Evolutionary conservation across 2,329 filamentous ascomycete species (phyloP), one percentile per base, ranked within the genome.

Genomic region (Pleomassaria siparia): DNA sequence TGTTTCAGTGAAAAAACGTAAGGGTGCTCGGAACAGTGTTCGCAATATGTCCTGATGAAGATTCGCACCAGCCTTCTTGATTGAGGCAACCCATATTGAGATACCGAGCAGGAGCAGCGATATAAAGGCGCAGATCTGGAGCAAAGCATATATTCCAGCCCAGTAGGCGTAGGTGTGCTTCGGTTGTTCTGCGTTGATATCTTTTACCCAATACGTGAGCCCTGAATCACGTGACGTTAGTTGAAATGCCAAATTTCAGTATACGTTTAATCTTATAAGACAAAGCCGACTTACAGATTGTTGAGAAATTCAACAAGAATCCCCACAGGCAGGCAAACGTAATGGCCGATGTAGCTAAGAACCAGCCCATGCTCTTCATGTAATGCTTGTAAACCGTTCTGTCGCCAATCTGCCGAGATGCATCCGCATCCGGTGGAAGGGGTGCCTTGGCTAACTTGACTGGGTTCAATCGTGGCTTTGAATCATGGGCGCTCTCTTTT

Each of bases 31-130:
- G 4, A 56, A 30, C 3, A 58, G 16, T 2, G 53, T 58, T 2
- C 65, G 58, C 10, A 80, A 61, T 1, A 79, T 60, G 16, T 61
- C 68, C 21, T 61, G 62, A 48, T 81, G 78, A 44, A 80, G 72
- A 35, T 57, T 70, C 40, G 70, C 69, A 3, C 74, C 76, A 11
- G 47, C 49, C 37, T 40, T 37, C 37, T 53, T 53, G 4, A 53
- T 29, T 9, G 43, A 56, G 39, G 72, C 66, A 51, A 74, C 70
- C n/a, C 50, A 62, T 36, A 72, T 39, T n/a, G 66, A 36, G 9
- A 53, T 30, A 21, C 21, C 54, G 2, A 50, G 46, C 15, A 50
- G 42, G 2, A 53, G 30, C 7, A 55, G 33, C n/a, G 48, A 45
- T 35, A 54, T 33, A 8, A 42, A 5, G 32, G 44, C 49, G 18